Conservation (phyloP, 352 stramenopile species). For the Thalassiosira livingstoniorum region DNA sequence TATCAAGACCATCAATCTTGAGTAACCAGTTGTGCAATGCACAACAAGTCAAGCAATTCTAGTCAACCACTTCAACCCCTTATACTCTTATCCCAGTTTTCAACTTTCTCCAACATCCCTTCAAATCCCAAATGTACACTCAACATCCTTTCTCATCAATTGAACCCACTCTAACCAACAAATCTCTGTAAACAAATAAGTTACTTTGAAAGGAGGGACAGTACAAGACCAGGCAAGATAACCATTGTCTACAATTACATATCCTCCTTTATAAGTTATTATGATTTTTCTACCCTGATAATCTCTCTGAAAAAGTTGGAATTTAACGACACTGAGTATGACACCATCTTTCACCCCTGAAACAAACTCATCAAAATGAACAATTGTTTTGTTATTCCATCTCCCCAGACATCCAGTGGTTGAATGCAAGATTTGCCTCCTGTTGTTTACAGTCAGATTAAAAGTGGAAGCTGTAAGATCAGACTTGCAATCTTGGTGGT, state of each 20-base stretch:
- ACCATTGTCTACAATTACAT: slow-evolving; percentile 23
- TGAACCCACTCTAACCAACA: slow-evolving; percentile 7
- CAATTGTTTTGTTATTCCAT: slow-evolving; percentile 6
- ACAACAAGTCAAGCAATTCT: slow-evolving; percentile 36
- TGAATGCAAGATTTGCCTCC: not conserved
- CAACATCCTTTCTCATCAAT: slow-evolving; percentile 17
- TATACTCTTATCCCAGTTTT: slow-evolving; percentile 26
- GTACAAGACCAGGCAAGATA: slow-evolving; percentile 23
- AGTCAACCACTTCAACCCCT: slow-evolving; percentile 11
- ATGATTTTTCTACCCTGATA: no score
- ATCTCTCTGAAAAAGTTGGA: slow-evolving; percentile 12
- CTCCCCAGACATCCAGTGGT: not conserved
- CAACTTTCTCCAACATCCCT: slow-evolving; percentile 36
- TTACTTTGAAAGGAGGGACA: slow-evolving; percentile 11
- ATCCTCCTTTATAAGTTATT: slow-evolving; percentile 21
- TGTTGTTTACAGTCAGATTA: slow-evolving; percentile 4
- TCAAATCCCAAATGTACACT: slow-evolving; percentile 33
- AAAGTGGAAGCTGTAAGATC: no score
- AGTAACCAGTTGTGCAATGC: slow-evolving; percentile 57
- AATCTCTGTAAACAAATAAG: slow-evolving; percentile 2
- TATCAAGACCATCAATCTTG: slow-evolving; percentile 32
- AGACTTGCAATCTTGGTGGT: not conserved
- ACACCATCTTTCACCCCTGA: not conserved
- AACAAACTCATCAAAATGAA: slow-evolving; percentile 4
- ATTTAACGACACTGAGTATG: not conserved